Conservation (phyloP, 2,329 filamentous ascomycete species). For the Trichoderma sp. region DNA sequence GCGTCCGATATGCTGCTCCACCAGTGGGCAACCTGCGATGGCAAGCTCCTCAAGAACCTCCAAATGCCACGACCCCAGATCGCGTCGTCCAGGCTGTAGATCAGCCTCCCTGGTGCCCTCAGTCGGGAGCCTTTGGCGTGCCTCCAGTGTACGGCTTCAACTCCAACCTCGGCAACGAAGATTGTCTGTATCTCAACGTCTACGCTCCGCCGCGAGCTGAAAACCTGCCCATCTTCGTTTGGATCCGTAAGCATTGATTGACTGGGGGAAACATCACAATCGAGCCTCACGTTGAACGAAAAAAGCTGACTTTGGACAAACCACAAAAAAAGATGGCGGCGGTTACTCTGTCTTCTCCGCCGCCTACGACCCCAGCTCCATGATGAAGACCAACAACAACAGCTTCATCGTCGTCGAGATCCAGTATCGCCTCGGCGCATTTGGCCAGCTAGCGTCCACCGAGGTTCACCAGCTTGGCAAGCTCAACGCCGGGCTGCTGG, state of each 20-base stretch:
- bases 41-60: slow-evolving; percentile 34
- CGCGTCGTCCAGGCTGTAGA: slow-evolving; percentile 28
- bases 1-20: slow-evolving; percentile 45
- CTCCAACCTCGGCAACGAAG: slow-evolving; percentile 36
- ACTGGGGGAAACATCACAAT: not conserved
- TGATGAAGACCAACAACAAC: slow-evolving; percentile 28
- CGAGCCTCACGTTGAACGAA: not conserved
- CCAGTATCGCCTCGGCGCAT: slow-evolving; percentile 38
- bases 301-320: not conserved
- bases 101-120: slow-evolving; percentile 29
- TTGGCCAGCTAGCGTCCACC: slow-evolving; percentile 47
- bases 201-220: slow-evolving; percentile 40
- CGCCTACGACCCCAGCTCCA: slow-evolving; percentile 25
- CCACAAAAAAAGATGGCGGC: slow-evolving; percentile 37
- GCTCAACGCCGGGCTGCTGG: slow-evolving; percentile 51
- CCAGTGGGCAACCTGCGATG: slow-evolving; percentile 43
- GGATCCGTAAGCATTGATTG: slow-evolving; percentile 38
- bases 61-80: not conserved
- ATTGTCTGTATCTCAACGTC: slow-evolving; percentile 47
- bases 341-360: slow-evolving; percentile 32
- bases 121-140: slow-evolving; percentile 31
- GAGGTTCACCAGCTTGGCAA: slow-evolving; percentile 35
- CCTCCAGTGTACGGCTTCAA: slow-evolving; percentile 25
- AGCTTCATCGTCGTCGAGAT: slow-evolving; percentile 40
- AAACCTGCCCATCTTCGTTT: slow-evolving; percentile 43